These are phyloP conservation scores for Piper betle DNA, from an alignment of 164 flowering plant species.

Conservation along the genomic window DNA sequence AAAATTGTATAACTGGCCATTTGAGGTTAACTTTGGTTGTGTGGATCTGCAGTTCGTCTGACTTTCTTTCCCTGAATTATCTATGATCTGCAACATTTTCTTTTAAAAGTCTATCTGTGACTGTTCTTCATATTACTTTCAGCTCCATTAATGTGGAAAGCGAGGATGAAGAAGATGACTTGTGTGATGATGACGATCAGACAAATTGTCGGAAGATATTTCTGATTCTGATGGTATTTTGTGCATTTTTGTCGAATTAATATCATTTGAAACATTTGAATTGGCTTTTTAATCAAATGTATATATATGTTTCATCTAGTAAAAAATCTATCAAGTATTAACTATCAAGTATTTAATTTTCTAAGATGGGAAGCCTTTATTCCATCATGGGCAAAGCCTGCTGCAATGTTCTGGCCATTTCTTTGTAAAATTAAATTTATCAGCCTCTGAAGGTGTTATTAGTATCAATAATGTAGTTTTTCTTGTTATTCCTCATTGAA, in stretches of 20 bases:
- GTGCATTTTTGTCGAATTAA: not conserved
- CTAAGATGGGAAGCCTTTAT: too few species aligned
- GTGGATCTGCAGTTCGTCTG: too few species aligned
- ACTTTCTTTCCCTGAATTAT: too few species aligned
- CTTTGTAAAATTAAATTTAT: too few species aligned
- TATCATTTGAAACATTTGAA: not conserved
- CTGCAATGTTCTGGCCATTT: too few species aligned
- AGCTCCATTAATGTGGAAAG: not conserved
- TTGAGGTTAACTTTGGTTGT: too few species aligned
- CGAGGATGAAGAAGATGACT: slow-evolving; percentile 54
- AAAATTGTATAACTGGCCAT: too few species aligned
- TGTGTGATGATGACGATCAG: slow-evolving; percentile 80
- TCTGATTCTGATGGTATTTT: slow-evolving; percentile 69
- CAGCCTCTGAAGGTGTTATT: not conserved
- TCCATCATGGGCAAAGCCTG: too few species aligned
- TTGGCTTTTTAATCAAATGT: not conserved
- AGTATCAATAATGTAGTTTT: not conserved
- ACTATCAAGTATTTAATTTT: too few species aligned
- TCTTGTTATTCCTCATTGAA: not conserved
- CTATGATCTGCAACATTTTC: too few species aligned
- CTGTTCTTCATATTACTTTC: not conserved
- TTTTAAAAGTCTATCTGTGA: not conserved
- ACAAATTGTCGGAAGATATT: slow-evolving; percentile 71
- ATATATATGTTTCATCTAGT: too few species aligned
- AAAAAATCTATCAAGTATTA: too few species aligned